Conservation (phyloP, 441 rosid genomes). For the Euphorbia celastroides region DNA sequence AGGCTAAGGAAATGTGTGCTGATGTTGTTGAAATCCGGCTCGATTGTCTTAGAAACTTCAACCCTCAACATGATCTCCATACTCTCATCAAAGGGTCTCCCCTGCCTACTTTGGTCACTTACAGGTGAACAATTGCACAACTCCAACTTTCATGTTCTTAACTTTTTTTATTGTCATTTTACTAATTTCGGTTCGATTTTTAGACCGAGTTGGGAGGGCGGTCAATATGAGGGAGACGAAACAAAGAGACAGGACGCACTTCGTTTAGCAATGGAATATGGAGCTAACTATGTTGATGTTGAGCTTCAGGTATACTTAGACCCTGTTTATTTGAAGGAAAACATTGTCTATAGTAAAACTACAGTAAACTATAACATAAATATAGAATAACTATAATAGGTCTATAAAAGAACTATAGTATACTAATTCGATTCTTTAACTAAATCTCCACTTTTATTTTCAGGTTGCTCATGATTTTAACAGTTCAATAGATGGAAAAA, state of each 20-base stretch:
- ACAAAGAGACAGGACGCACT: slow-evolving; percentile 54
- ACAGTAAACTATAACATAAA: no score
- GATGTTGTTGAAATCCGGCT: slow-evolving; percentile 75
- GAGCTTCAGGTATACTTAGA: slow-evolving; percentile 92
- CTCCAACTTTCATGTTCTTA: not conserved
- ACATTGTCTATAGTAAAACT: no score
- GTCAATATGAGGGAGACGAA: slow-evolving; percentile 87
- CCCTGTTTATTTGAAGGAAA: no score
- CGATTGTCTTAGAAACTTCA: slow-evolving; percentile 46
- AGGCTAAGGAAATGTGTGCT: slow-evolving; percentile 52
- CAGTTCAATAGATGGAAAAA: slow-evolving; percentile 61
- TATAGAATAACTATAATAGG: no score
- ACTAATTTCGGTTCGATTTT: not conserved
- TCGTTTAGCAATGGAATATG: slow-evolving; percentile 76
- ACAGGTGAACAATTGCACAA: slow-evolving; percentile 41
- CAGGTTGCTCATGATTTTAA: slow-evolving; percentile 76
- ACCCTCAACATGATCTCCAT: slow-evolving; percentile 43
- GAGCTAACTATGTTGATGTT: slow-evolving; percentile 90
- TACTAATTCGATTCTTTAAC: no score
- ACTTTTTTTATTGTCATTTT: no score
- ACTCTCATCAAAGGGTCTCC: slow-evolving; percentile 47
- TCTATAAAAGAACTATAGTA: no score
- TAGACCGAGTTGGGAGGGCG: slow-evolving; percentile 97
- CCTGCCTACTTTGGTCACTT: slow-evolving; percentile 80
- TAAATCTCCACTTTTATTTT: no score